phyloP scores from a whole-genome alignment of 2,329 filamentous ascomycete genomes.

The Fusarium buharicum region DNA sequence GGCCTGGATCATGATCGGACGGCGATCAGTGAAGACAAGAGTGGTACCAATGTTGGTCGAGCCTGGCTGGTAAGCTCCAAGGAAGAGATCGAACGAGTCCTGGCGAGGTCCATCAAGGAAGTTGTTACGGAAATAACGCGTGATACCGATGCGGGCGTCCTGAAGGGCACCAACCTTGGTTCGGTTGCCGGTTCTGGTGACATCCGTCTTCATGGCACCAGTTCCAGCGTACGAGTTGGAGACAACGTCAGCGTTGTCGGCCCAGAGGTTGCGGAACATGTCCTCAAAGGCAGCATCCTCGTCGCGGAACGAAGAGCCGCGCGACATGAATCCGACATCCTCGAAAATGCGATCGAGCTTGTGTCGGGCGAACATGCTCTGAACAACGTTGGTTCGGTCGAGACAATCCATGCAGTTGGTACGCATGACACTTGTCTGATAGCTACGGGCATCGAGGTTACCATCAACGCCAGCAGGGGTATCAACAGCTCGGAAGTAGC shows the following conservation, averaged over 20 bases:
- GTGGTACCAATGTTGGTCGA: constrained; percentile 75
- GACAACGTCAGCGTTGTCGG: constrained; percentile 96
- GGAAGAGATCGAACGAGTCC: constrained; percentile 94
- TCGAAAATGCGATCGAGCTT: constrained; percentile 88
- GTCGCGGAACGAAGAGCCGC: constrained; percentile 78
- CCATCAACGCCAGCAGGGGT: constrained; percentile 77
- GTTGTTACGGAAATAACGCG: constrained; percentile 92
- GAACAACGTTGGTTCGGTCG: constrained; percentile 96
- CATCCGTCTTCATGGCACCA: constrained; percentile 96
- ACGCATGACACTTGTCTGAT: constrained; percentile 89
- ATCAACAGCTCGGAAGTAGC: constrained; percentile 93
- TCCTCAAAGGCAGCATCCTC: constrained; percentile 86
- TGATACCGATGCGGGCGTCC: constrained; percentile 88
- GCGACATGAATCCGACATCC: constrained; percentile 81
- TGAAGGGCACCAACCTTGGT: constrained; percentile 87
- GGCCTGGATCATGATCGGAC: constrained; percentile 90
- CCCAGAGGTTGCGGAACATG: constrained; percentile 97
- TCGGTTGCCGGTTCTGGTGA: constrained; percentile 90
- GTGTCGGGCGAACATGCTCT: constrained; percentile 94
- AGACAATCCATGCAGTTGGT: constrained; percentile 99
- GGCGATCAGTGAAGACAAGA: constrained; percentile 82
- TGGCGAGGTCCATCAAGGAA: constrained; percentile 93
- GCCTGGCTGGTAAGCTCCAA: constrained; percentile 84
- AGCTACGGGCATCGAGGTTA: constrained; percentile 79
- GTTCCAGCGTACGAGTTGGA: constrained; percentile 94